phyloP scores from a whole-genome alignment of 2,329 filamentous ascomycete species.

The Neonectria punicea region DNA sequence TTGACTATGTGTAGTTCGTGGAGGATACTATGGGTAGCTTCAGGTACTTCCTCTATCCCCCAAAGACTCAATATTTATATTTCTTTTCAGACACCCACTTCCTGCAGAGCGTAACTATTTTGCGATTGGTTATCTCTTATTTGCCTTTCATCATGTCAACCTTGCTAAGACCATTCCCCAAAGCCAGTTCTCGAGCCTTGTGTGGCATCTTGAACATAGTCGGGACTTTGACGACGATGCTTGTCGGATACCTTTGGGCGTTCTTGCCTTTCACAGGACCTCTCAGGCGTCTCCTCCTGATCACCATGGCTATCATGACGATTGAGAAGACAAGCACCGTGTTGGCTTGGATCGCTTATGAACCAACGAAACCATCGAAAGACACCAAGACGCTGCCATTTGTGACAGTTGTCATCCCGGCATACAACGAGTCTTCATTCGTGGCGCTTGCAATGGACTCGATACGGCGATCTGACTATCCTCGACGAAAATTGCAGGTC shows the following conservation, averaged over 20 bases:
- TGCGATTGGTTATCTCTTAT: accelerated
- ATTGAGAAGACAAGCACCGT: background rate
- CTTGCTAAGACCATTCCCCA: background rate
- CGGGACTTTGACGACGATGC: background rate
- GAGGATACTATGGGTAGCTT: background rate
- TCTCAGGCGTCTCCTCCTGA: background rate
- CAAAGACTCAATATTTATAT: background rate
- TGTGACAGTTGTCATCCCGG: background rate
- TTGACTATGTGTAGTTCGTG: background rate
- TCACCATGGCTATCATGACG: background rate
- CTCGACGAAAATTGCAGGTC: background rate
- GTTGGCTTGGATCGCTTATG: background rate
- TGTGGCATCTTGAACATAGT: background rate
- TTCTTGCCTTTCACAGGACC: background rate
- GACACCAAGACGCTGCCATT: background rate
- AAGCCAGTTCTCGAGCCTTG: background rate
- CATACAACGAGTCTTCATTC: background rate
- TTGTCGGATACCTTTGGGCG: background rate
- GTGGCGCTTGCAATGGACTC: background rate
- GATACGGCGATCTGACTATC: background rate
- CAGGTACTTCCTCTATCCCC: background rate
- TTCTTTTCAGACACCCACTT: too few species aligned
- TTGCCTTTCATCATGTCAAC: background rate
- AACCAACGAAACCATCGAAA: background rate
- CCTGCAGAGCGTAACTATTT: too few species aligned